Conservation (phyloP, 164 flowering plant genomes). For the Taxillus chinensis region DNA sequence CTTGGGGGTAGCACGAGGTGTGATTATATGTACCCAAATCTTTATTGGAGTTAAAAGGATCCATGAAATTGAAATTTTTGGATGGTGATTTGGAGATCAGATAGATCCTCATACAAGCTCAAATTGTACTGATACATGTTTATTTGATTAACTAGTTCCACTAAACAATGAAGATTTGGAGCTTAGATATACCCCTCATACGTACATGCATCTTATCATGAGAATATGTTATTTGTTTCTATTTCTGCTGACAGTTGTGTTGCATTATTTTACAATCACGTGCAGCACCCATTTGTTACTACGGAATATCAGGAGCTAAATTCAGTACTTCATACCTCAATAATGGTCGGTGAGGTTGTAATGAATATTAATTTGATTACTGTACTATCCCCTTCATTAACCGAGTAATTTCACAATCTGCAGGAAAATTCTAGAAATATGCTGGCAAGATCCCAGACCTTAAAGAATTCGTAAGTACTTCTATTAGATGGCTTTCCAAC, state of each 20-base stretch:
- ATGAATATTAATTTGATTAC: neutral
- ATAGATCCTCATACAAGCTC: no score
- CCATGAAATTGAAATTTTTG: no score
- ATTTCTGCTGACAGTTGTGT: neutral
- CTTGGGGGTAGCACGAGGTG: no score
- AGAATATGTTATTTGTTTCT: neutral
- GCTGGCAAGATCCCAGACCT: constrained; percentile 21
- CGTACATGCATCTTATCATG: no score
- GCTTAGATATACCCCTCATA: no score
- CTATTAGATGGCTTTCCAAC: neutral
- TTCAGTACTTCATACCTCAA: constrained; percentile 20
- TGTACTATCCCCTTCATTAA: neutral
- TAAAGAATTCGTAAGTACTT: constrained; percentile 40
- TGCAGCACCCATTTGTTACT: constrained; percentile 74
- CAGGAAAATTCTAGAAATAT: constrained; percentile 42
- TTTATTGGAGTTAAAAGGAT: no score
- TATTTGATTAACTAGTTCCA: no score
- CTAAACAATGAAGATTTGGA: no score
- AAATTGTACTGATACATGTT: no score
- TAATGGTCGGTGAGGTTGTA: constrained; percentile 28
- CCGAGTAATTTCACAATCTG: constrained; percentile 3
- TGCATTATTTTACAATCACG: constrained; percentile 2
- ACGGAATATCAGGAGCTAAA: constrained; percentile 27
- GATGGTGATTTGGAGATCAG: no score
- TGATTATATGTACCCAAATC: no score